Conservation (phyloP, 305 asterid species). For the Nicotiana rustica region DNA sequence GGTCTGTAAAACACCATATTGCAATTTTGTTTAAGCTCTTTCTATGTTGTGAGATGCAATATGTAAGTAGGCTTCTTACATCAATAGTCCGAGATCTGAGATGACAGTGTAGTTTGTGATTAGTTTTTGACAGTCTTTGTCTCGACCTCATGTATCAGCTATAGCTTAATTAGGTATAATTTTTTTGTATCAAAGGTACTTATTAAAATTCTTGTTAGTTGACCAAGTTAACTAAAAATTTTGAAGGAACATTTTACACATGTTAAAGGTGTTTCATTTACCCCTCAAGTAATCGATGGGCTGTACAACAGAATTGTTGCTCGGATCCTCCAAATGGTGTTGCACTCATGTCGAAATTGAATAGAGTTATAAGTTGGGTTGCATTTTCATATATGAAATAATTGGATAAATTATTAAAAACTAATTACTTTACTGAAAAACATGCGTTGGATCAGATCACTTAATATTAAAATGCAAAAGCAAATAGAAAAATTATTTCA, state of each 20-base stretch:
- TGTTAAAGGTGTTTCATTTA: neutral
- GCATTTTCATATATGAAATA: too few relatives aligned
- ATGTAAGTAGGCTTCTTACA: constrained; percentile 21
- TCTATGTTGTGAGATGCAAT: neutral
- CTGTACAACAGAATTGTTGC: neutral
- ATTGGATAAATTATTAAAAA: too few relatives aligned
- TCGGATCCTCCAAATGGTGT: too few relatives aligned
- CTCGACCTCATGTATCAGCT: constrained; percentile 20
- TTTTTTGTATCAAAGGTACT: constrained; percentile 17
- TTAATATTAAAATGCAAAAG: too few relatives aligned
- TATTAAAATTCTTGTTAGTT: neutral
- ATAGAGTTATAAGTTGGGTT: too few relatives aligned
- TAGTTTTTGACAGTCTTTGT: neutral
- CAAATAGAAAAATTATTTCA: too few relatives aligned
- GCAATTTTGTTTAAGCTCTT: constrained; percentile 23
- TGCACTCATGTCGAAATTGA: too few relatives aligned
- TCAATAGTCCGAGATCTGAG: neutral
- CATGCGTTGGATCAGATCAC: too few relatives aligned
- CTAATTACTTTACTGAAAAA: too few relatives aligned
- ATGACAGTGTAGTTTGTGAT: constrained; percentile 17
- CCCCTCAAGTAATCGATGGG: neutral
- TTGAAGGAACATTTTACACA: constrained; percentile 13
- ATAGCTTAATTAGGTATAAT: constrained; percentile 6
- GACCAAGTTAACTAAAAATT: neutral
- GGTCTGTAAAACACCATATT: constrained; percentile 51